Conservation (phyloP, 352 stramenopile species). For the Globisporangium spiculum region DNA sequence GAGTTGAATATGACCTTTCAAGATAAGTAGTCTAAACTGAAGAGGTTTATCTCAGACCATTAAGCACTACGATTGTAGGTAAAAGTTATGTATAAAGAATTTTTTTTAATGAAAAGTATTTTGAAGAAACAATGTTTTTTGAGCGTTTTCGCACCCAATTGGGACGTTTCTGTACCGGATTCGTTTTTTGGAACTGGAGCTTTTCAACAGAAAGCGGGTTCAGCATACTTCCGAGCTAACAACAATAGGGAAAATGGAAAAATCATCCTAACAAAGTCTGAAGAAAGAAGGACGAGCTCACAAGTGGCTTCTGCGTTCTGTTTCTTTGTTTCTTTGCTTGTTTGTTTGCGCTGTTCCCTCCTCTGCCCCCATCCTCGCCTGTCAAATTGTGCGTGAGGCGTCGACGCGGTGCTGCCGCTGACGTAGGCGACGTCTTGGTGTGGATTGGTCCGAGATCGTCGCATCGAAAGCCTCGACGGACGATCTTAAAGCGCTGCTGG, state of each 20-base stretch:
- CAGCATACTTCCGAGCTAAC: not conserved
- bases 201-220: not conserved
- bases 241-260: not conserved
- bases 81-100: not conserved
- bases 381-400: not conserved
- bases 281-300: not conserved
- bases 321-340: not conserved
- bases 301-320: not conserved
- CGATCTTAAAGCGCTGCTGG: not conserved
- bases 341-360: not conserved
- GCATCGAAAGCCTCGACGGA: not conserved
- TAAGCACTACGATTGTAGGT: not conserved
- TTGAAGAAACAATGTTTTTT: not conserved
- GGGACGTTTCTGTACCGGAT: not conserved
- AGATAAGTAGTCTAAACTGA: not conserved
- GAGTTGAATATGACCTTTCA: not conserved
- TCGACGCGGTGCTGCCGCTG: not conserved
- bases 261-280: too few species aligned
- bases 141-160: not conserved
- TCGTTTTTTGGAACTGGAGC: not conserved
- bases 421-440: not conserved
- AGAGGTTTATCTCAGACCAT: not conserved
- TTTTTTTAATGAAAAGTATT: not conserved
- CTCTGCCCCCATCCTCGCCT: not conserved
- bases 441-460: not conserved